phyloP scores from a whole-genome alignment of 306 rosid species.

The Ceratonia siliqua region DNA sequence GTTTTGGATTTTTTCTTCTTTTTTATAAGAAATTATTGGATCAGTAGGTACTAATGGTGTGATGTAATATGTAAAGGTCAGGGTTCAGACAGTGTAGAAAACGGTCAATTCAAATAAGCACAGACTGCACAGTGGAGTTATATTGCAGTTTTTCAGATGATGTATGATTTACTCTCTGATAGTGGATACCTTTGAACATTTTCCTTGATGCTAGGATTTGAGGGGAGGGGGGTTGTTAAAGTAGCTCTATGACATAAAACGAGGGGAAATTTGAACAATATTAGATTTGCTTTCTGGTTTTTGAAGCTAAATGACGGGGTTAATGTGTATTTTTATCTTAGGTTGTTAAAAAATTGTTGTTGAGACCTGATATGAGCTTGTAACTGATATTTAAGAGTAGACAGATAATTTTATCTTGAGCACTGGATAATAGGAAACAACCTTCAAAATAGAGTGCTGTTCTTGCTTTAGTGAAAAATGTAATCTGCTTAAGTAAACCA shows the following conservation, averaged over 20 bases:
- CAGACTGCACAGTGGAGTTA: not conserved
- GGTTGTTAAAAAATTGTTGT: not conserved
- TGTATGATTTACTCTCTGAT: not conserved
- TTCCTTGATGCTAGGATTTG: not conserved
- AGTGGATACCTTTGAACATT: not conserved
- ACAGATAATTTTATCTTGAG: not conserved
- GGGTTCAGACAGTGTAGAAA: not conserved
- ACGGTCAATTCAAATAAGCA: not conserved
- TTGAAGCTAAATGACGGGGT: not conserved
- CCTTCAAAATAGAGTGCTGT: not conserved
- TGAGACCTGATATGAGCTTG: not conserved
- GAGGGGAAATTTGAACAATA: not conserved
- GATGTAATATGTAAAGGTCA: not conserved
- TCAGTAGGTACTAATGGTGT: not conserved
- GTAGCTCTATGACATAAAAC: not conserved
- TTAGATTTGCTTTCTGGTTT: not conserved
- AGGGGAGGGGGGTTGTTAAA: not conserved
- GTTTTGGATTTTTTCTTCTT: not conserved
- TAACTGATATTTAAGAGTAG: not conserved
- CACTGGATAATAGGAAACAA: not conserved
- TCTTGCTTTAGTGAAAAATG: conserved; percentile 5
- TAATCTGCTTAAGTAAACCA: conserved; percentile 10
- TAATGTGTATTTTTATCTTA: not conserved
- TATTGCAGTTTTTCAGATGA: not conserved
- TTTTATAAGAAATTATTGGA: not conserved